These are phyloP conservation scores for Davidsoniella virescens DNA, from an alignment of 2,329 filamentous ascomycete genomes.

Conservation along the genomic window DNA sequence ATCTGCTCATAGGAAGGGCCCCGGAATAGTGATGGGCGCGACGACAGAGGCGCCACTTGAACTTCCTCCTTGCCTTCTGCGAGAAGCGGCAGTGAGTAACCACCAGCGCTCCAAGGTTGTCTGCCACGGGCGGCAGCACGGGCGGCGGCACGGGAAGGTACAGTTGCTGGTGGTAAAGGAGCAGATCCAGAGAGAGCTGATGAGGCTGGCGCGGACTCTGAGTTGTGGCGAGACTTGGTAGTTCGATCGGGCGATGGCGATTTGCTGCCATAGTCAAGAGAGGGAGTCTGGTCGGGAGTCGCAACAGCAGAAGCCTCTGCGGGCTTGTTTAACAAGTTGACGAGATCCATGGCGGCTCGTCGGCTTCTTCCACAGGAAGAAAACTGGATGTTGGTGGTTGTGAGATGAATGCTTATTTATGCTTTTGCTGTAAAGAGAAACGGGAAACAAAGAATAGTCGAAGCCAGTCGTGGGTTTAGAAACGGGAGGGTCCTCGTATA, in stretches of 20 bases:
- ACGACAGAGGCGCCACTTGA: conserved; percentile 14
- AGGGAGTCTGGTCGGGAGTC: conserved; percentile 11
- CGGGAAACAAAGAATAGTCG: conserved; percentile 4
- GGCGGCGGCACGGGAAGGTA: conserved; percentile 4
- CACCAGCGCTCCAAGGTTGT: conserved; percentile 34
- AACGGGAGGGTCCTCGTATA: background rate
- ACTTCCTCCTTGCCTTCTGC: conserved; percentile 22
- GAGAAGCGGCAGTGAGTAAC: conserved; percentile 30
- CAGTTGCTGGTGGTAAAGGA: background rate
- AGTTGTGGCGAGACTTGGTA: conserved; percentile 10
- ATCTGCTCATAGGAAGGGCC: conserved; percentile 13
- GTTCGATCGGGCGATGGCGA: conserved; percentile 21
- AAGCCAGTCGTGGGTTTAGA: conserved; percentile 10
- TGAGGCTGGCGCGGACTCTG: conserved; percentile 8
- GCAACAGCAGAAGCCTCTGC: conserved; percentile 3
- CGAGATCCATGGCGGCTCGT: conserved; percentile 9
- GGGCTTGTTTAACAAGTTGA: conserved; percentile 11
- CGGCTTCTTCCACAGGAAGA: conserved; percentile 9
- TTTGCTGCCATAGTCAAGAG: conserved; percentile 11
- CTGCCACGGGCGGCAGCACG: conserved; percentile 18
- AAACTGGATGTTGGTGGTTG: background rate
- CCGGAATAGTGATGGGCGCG: conserved; percentile 5
- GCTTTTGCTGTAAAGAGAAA: background rate
- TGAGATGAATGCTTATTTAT: background rate
- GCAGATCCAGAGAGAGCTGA: conserved; percentile 2